phyloP scores from a whole-genome alignment of 1,284 basidiomycete genomes.

The Ceratobasidium theobromae region DNA sequence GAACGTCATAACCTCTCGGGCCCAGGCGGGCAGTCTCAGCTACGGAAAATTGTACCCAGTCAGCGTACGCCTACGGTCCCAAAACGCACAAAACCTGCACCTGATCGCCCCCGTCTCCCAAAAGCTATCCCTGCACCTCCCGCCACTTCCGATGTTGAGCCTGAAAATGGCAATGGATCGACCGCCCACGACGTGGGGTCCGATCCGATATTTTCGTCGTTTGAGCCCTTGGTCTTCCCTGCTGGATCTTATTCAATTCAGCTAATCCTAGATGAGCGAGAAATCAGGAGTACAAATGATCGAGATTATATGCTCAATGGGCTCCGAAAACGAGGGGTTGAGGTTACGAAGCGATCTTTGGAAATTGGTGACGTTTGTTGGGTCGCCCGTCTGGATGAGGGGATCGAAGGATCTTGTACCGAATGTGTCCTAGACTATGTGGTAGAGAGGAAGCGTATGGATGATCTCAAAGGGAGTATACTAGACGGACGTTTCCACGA shows the following conservation, averaged over 20 bases:
- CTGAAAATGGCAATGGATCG: neutral
- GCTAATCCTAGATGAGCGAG: constrained; percentile 55
- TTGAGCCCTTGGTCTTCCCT: constrained; percentile 46
- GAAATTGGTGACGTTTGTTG: constrained; percentile 57
- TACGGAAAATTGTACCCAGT: neutral
- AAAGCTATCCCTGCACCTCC: constrained; percentile 11
- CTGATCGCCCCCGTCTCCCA: constrained; percentile 6
- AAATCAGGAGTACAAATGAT: constrained; percentile 46
- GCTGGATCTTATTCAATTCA: constrained; percentile 52
- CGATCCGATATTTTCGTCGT: constrained; percentile 37
- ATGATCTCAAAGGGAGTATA: constrained; percentile 53
- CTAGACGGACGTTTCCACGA: constrained; percentile 55
- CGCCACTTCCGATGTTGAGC: constrained; percentile 20
- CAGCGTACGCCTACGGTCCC: neutral
- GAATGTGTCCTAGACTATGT: constrained; percentile 55
- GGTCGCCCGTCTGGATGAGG: constrained; percentile 55
- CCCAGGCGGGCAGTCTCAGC: neutral
- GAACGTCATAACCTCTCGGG: neutral
- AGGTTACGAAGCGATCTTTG: constrained; percentile 50
- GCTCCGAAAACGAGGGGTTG: constrained; percentile 44
- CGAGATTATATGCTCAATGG: constrained; percentile 44
- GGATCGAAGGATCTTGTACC: constrained; percentile 45
- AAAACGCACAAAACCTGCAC: constrained; percentile 1
- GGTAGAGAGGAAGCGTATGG: constrained; percentile 56
- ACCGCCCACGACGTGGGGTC: neutral